Evolutionary conservation across 192 early-diverging fungal species (phyloP), one percentile per base, ranked within the genome.

Genomic region (Umbelopsis sp.): DNA sequence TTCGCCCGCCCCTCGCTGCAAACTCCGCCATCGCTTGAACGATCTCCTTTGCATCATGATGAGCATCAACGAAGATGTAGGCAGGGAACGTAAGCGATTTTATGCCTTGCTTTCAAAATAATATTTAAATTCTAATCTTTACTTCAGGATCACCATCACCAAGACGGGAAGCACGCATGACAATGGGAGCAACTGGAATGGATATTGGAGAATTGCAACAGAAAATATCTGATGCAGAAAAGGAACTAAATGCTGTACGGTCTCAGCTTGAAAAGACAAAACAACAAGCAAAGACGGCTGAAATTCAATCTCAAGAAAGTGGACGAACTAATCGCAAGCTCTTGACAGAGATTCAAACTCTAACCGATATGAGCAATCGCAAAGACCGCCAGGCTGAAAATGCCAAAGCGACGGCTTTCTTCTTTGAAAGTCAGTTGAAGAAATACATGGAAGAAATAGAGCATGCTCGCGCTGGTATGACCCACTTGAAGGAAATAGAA

Each of bases 321-420:
- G 74, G 71, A 24, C 68, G 75, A 1, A 77, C 79, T 11, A 77
- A 81, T 59, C 75, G 79, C 12, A 76, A 77, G 36, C 66, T 81
- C 5, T 67, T 74, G 24, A 71, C 75, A 26, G 79, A 81, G 62
- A 74, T 81, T 16, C 79, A 81, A 29, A 81, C 79, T 0, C 41
- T 81, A 9, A 81, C 74, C 3, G 79, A 81, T 43, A 77, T 81
- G 79, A 65, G 65, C 38, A 72, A 81, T 26, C 75, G 79, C 20
- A 81, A 81, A 45, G 79, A 81, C 47, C 68, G 79, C 14, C 79
- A 81, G 20, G 75, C 75, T 8, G 79, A 81, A n/a, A 76, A 81
- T 43, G 68, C 79, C 0, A 81, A 81, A 54, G 79, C 79, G 20
- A 81, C 79, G 6, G 74, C 79, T 4, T 81, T 81, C 72, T 81